Percentiles rank a stretch among this genome's conserved stretches.
These are phyloP conservation scores for Trypanosoma theileri DNA, from an alignment of 208 protist species.

Conservation along the genomic window DNA sequence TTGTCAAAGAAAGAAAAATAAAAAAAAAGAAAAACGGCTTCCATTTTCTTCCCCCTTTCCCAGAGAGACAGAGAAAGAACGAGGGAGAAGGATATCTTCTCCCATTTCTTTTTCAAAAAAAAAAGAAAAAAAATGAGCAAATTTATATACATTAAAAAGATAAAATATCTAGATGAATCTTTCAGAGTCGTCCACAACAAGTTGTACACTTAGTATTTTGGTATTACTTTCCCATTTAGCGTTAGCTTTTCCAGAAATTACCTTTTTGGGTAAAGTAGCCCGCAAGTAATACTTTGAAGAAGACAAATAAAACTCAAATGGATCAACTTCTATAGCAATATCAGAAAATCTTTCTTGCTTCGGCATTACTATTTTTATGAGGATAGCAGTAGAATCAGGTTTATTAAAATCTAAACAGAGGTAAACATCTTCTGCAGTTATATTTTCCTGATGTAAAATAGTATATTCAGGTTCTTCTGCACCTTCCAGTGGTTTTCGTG, in stretches of 20 bases:
- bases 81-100: no score
- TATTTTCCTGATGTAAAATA: constrained; percentile 78
- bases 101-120: neutral
- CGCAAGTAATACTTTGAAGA: constrained; percentile 68
- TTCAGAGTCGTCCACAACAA: constrained; percentile 29
- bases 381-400: constrained; percentile 55
- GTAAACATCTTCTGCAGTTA: constrained; percentile 85
- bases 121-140: neutral
- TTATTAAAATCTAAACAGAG: constrained; percentile 76
- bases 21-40: neutral
- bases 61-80: neutral
- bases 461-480: constrained; percentile 57
- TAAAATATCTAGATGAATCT: constrained; percentile 12
- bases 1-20: neutral
- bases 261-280: constrained; percentile 58
- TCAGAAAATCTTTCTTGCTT: constrained; percentile 35
- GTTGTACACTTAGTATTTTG: constrained; percentile 56
- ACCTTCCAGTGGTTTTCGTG: constrained; percentile 20
- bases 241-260: constrained; percentile 49
- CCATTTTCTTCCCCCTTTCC: no score
- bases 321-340: constrained; percentile 66
- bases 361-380: constrained; percentile 77
- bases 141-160: neutral
- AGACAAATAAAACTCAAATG: constrained; percentile 55
- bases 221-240: constrained; percentile 70